Conservation (phyloP, 768 basidiomycete genomes). For the Suillus luteus region DNA sequence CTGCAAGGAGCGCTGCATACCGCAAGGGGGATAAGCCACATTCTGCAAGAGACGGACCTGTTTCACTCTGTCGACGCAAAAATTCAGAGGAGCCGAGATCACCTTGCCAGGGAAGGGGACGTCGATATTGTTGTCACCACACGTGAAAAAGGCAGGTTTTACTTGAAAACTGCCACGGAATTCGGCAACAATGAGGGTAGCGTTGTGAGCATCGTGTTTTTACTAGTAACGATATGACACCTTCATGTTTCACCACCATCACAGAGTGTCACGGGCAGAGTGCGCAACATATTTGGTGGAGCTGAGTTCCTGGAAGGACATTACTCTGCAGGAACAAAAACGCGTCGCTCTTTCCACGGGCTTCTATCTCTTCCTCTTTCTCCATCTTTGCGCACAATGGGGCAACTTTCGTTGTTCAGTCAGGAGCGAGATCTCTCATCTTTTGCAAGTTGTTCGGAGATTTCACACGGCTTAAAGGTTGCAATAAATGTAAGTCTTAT, state of each 20-base stretch:
- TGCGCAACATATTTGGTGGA: constrained; percentile 89
- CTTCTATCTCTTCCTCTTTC: constrained; percentile 64
- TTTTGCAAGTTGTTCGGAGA: constrained; percentile 73
- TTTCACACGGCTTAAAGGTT: constrained; percentile 63
- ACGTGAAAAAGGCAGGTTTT: constrained; percentile 74
- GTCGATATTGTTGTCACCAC: constrained; percentile 82
- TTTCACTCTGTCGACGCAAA: constrained; percentile 68
- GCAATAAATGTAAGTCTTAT: constrained; percentile 75
- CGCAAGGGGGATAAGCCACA: constrained; percentile 63
- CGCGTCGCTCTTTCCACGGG: constrained; percentile 79
- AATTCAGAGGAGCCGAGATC: constrained; percentile 58
- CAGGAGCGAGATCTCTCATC: constrained; percentile 79
- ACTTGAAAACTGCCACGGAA: constrained; percentile 83
- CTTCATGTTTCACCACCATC: neutral
- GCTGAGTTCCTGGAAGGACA: constrained; percentile 88
- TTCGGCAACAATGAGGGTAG: constrained; percentile 92
- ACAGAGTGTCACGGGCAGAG: constrained; percentile 75
- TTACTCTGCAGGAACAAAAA: constrained; percentile 83
- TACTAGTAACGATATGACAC: neutral
- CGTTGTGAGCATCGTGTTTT: constrained; percentile 60
- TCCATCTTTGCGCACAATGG: constrained; percentile 61
- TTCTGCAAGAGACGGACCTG: constrained; percentile 74
- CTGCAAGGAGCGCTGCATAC: constrained; percentile 72
- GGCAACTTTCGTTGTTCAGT: constrained; percentile 71
- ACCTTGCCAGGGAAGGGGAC: constrained; percentile 56